Base-by-base conservation (phyloP, 345 rosid species). In the Moricandia arvensis region DNA sequence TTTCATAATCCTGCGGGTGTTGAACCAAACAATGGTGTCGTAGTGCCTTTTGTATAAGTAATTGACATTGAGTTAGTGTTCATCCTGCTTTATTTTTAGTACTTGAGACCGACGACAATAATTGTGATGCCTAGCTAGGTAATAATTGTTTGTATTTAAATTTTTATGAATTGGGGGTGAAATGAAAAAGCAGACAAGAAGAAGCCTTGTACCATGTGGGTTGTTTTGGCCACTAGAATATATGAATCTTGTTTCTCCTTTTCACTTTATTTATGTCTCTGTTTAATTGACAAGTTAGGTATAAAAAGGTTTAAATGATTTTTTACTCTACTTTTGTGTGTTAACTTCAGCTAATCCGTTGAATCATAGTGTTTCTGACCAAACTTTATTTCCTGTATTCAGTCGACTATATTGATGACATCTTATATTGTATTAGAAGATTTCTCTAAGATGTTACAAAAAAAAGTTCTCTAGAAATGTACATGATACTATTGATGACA, bases 281-380 rank as follows among this genome's bases (percentile, higher is more conserved):
- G 69, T 68, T 68, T 27, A 61, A 51, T 68, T 51, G 58, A 37
- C 73, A 69, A 16, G 73, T 68, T 75, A 51, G 79, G 74, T 61
- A 2, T 68, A 75, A 61, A 59, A 69, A 61, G 9, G 30, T 31
- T 55, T 49, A 24, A 45, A 24, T 29, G 53, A 7, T 18, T 27
- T 74, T 17, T 57, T 13, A 12, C 51, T 65, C 26, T 17, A 29
- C 66, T 41, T 66, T 41, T 16, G 13, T 73, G 63, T 63, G 63
- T n/a, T 45, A 35, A 62, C 26, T 62, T 35, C 51, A 63, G 35
- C 17, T 8, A 29, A 53, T 4, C 41, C 2, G 54, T 47, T 34
- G 58, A 66, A 66, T 66, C 59, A 47, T 49, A 27, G 26, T 47
- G 41, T 34, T 47, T 31, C 27, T 16, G 35, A 62, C 37, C 72